Percentiles rank a stretch among this genome's conserved stretches.
Conservation (phyloP, 164 flowering plant species). For the Dillenia suffruticosa region DNA sequence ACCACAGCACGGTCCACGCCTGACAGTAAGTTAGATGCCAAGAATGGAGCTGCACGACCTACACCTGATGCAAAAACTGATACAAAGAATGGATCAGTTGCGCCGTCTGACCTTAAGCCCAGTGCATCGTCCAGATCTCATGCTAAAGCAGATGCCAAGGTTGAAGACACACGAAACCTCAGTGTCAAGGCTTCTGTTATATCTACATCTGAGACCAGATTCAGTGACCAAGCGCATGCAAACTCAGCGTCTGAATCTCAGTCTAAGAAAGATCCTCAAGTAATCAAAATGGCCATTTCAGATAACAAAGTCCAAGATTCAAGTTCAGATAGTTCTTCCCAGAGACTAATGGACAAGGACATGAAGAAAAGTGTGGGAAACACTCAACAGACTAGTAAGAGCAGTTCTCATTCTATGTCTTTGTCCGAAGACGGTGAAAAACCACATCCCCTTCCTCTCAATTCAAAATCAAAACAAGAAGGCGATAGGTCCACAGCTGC, state of each 20-base stretch:
- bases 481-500: slow-evolving; percentile 21
- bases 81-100: slow-evolving; percentile 12
- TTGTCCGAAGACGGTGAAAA: slow-evolving; percentile 18
- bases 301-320: slow-evolving; percentile 5
- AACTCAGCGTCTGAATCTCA: slow-evolving; percentile 16
- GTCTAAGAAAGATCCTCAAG: slow-evolving; percentile 13
- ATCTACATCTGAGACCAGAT: slow-evolving; percentile 12
- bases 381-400: slow-evolving; percentile 6
- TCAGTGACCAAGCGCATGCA: slow-evolving; percentile 17
- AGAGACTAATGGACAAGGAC: slow-evolving; percentile 18
- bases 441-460: slow-evolving; percentile 12
- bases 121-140: slow-evolving; percentile 4
- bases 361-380: slow-evolving; percentile 27
- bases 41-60: slow-evolving; percentile 11
- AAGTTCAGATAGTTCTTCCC: slow-evolving; percentile 11
- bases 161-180: neutral
- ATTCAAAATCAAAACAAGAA: slow-evolving; percentile 28
- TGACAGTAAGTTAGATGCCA: slow-evolving; percentile 20
- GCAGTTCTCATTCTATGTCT: slow-evolving; percentile 15
- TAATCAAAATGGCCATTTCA: slow-evolving; percentile 7
- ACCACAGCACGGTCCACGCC: slow-evolving; percentile 12
- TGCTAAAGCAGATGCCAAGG: slow-evolving; percentile 3
- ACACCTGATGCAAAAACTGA: slow-evolving; percentile 22
- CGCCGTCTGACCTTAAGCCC: slow-evolving; percentile 16
- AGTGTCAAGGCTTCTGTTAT: slow-evolving; percentile 1